Conservation (phyloP, 495 filamentous ascomycete species). For the Trichoderma parareesei region DNA sequence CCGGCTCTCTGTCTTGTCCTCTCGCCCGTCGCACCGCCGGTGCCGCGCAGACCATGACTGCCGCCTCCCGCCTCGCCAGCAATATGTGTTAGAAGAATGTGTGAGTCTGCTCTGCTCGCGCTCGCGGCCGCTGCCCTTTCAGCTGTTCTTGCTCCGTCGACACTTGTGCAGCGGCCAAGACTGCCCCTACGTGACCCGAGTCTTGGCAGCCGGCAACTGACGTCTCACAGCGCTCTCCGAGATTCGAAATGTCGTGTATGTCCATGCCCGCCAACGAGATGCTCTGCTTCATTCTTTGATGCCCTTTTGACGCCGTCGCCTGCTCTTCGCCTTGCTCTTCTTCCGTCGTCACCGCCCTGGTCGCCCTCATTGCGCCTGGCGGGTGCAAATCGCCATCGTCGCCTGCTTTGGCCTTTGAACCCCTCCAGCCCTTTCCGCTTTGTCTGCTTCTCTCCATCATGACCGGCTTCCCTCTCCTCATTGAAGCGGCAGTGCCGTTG, state of each 20-base stretch:
- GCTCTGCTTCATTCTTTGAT: neutral
- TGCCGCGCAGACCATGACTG: neutral
- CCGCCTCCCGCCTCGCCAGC: neutral
- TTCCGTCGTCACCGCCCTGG: neutral
- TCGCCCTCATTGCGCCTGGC: neutral
- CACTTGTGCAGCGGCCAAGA: neutral
- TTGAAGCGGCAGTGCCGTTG: too few relatives aligned
- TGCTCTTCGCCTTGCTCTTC: neutral
- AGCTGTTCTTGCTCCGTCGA: too few relatives aligned
- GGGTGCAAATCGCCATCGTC: neutral
- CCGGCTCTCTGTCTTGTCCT: neutral
- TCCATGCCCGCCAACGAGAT: neutral
- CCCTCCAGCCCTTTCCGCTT: too few relatives aligned
- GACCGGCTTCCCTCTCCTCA: too few relatives aligned
- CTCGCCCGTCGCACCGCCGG: constrained; percentile 7
- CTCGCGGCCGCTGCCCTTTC: neutral
- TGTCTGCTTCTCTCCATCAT: too few relatives aligned
- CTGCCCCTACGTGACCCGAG: constrained; percentile 9
- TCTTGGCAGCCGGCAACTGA: constrained; percentile 13
- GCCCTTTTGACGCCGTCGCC: neutral
- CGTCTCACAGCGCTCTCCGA: constrained; percentile 14
- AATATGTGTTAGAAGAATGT: constrained; percentile 13
- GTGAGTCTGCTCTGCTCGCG: constrained; percentile 3
- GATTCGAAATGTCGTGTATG: constrained; percentile 16
- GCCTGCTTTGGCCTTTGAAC: neutral